Base-by-base conservation (phyloP, 1,284 basidiomycete genomes). In the Cutaneotrichosporon sp. region DNA sequence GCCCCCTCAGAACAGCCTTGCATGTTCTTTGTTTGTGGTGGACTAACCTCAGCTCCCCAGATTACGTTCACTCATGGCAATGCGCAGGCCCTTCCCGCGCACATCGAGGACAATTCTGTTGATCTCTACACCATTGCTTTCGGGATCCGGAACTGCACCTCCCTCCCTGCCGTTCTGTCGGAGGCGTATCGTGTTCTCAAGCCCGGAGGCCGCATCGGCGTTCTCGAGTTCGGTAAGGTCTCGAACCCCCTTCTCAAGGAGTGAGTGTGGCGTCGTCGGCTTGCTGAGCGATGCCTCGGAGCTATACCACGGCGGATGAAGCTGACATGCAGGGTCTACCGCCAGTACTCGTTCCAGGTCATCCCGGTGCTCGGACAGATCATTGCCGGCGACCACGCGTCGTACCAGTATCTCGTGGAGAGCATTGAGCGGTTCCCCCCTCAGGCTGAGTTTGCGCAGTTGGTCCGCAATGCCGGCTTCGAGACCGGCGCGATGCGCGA, bases 81-180 rank as follows among this genome's bases (percentile, higher is more conserved):
- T 67, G 96, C 96, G 7, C 92, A 98, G 73, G 79, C 79, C 19
- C 79, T 98, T 29, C 80, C 84, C 0, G 56, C 74, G 37, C 79
- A 83, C 29, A 79, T 83, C 60, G 77, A 80, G 11, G 83, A 87
- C 65, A 84, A 90, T 72, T 83, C 87, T 16, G 89, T 96, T 61
- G 93, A 99, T 75, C 78, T 97, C 16, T 99, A 97, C 78, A 99
- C 96, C 20, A 97, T 99, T 68, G 92, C 96, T 0, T 99, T 99
- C 70, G 94, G 96, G 29, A 98, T 98, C 63, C 82, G 96, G 47
- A 99, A 99, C 73, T 96, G 90, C 79, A 99, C 96, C 9, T 90
- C 90, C 51, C 83, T 97, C 59, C 86, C 89, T 10, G 84, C 84
- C 22, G 96, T 93, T 16, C 79, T 99, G 38, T 79, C 81, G 55